Evolutionary conservation across 2,329 filamentous ascomycete genomes (phyloP).

Genomic region (Alternaria longipes): DNA sequence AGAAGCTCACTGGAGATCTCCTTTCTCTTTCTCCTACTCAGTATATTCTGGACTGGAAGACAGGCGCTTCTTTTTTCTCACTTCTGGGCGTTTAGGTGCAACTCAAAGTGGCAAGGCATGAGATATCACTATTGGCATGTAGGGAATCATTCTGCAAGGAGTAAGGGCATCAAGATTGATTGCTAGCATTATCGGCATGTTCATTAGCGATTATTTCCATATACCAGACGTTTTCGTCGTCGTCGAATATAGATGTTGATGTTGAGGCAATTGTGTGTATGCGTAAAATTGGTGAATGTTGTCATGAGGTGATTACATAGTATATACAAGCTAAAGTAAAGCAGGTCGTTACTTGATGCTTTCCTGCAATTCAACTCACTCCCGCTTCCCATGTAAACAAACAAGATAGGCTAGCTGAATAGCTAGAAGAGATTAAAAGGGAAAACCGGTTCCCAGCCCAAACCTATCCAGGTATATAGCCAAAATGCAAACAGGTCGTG

Average conservation of each 20-base stretch:
- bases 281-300: neutral
- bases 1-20: neutral
- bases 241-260: slow-evolving; percentile 1
- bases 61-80: neutral
- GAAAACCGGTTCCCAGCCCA: neutral
- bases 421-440: neutral
- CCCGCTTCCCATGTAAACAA: neutral
- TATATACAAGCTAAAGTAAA: neutral
- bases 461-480: slow-evolving; percentile 8
- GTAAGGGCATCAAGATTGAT: neutral
- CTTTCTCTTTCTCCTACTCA: neutral
- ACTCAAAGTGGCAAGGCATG: neutral
- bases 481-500: slow-evolving; percentile 8
- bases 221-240: neutral
- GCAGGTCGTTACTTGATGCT: neutral
- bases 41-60: neutral
- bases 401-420: neutral
- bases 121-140: slow-evolving; percentile 4
- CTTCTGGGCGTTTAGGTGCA: neutral
- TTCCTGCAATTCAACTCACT: neutral
- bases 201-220: neutral
- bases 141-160: neutral
- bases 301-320: neutral
- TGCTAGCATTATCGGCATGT: neutral
- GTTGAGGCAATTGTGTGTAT: neutral